Conservation (phyloP, 176 grass and related monocot species). For the Aegilops tauschii region DNA sequence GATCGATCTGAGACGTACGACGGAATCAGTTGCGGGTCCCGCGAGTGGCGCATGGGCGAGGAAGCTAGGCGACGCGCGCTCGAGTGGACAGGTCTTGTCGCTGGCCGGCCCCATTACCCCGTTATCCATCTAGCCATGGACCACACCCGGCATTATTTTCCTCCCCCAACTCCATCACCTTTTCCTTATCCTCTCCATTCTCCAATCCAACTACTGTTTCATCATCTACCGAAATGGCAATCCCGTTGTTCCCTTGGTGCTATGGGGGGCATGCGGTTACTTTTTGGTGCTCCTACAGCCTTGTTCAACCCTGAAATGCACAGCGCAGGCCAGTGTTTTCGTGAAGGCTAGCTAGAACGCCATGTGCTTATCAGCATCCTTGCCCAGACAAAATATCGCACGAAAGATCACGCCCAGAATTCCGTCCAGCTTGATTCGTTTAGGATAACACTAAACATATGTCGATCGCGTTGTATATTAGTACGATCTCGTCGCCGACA, state of each 20-base stretch:
- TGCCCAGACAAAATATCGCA: not conserved
- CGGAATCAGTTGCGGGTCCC: not conserved
- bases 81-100: not conserved
- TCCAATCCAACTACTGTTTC: not conserved
- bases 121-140: slow-evolving; percentile 24
- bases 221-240: not conserved
- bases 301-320: too few relatives aligned
- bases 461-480: not conserved
- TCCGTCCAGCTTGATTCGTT: not conserved
- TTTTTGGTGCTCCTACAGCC: too few relatives aligned
- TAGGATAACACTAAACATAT: not conserved
- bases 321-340: too few relatives aligned
- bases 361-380: not conserved
- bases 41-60: not conserved
- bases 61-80: not conserved
- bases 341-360: too few relatives aligned
- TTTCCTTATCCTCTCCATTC: not conserved
- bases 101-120: not conserved
- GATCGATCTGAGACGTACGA: not conserved
- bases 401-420: not conserved
- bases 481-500: slow-evolving; percentile 22
- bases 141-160: slow-evolving; percentile 20
- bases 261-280: not conserved
- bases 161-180: not conserved
- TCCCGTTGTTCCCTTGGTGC: not conserved